These are phyloP conservation scores for Pythium insidiosum DNA, from an alignment of 352 stramenopile species.

Conservation along the genomic window DNA sequence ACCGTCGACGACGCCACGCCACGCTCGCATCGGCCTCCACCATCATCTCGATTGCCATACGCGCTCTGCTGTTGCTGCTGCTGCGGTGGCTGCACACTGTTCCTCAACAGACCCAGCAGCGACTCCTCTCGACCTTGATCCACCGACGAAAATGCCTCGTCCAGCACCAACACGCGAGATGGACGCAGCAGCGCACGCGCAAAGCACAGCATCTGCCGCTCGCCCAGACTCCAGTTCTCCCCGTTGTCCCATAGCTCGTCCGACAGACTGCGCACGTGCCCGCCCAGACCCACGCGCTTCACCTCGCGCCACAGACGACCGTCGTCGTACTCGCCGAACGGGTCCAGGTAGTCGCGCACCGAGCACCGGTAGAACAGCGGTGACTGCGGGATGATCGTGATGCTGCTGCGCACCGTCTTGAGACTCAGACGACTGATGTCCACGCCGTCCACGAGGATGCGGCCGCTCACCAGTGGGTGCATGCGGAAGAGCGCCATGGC, in stretches of 20 bases:
- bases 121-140: constrained; percentile 61
- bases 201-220: constrained; percentile 23
- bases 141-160: constrained; percentile 36
- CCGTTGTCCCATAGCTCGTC: constrained; percentile 50
- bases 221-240: constrained; percentile 13
- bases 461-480: constrained; percentile 18
- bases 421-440: constrained; percentile 32
- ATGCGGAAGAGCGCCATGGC: constrained; percentile 23
- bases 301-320: constrained; percentile 19
- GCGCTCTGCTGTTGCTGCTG: constrained; percentile 29
- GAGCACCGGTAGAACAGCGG: constrained; percentile 84
- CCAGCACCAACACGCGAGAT: constrained; percentile 22
- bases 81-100: constrained; percentile 73
- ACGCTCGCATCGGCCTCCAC: too few species aligned
- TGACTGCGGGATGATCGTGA: constrained; percentile 64
- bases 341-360: constrained; percentile 85
- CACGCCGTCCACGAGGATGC: constrained; percentile 75
- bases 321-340: constrained; percentile 59
- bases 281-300: constrained; percentile 11
- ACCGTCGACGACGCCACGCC: constrained; percentile 5
- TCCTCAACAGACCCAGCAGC: too few species aligned
- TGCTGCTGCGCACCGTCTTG: constrained; percentile 4
- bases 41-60: not conserved
- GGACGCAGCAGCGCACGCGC: constrained; percentile 12
- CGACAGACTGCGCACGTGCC: constrained; percentile 3